Evolutionary conservation across 306 rosid genomes (phyloP).

Genomic region (Chamaecrista fasciculata): DNA sequence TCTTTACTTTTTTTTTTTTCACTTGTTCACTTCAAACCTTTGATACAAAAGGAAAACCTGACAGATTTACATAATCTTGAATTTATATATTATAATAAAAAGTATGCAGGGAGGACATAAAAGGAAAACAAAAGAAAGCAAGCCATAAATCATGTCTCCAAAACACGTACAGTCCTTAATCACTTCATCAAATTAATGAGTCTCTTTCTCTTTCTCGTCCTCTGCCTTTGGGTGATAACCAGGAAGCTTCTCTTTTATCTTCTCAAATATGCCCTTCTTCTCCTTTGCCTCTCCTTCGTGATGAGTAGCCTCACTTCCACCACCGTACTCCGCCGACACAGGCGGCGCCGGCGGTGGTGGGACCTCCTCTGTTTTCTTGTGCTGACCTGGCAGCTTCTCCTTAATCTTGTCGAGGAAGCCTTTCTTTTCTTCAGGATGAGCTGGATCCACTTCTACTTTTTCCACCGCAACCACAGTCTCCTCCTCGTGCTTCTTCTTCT

Average conservation of each 20-base stretch:
- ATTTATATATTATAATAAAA: not conserved
- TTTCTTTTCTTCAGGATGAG: slow-evolving; percentile 48
- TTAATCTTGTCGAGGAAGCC: slow-evolving; percentile 66
- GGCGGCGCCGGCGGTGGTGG: slow-evolving; percentile 16
- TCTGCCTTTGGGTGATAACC: slow-evolving; percentile 55
- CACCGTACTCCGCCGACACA: not conserved
- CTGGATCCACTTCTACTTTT: slow-evolving; percentile 44
- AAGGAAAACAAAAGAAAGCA: no score
- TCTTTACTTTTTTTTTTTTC: not conserved
- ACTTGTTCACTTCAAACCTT: not conserved
- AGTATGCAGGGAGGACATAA: not conserved
- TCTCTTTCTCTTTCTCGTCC: slow-evolving; percentile 20
- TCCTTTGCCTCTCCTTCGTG: slow-evolving; percentile 52
- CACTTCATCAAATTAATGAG: not conserved
- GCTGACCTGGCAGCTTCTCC: slow-evolving; percentile 75
- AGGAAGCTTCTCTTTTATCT: slow-evolving; percentile 62
- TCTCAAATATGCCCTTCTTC: slow-evolving; percentile 64
- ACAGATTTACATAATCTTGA: not conserved
- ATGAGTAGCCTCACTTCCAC: not conserved
- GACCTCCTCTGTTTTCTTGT: slow-evolving; percentile 67
- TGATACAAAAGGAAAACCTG: not conserved
- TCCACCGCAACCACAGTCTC: slow-evolving; percentile 49
- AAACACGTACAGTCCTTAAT: no score
- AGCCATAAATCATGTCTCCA: no score
- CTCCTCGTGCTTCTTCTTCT: slow-evolving; percentile 34